Evolutionary conservation across 345 rosid genomes (phyloP).

Genomic region (Acer yangbiense): DNA sequence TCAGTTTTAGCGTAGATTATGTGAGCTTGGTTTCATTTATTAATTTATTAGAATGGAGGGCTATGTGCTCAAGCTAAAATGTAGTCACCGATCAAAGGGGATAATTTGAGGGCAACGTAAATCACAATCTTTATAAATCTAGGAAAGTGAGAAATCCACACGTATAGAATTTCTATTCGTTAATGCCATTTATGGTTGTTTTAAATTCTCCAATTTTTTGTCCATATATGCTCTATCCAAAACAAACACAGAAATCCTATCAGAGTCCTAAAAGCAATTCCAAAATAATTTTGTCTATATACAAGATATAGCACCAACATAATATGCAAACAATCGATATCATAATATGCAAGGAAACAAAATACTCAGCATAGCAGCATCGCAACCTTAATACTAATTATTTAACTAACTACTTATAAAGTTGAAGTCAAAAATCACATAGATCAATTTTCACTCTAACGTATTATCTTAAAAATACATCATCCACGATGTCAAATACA

Average conservation of each 20-base stretch:
- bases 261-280: not conserved
- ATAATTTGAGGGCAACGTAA: constrained; percentile 6
- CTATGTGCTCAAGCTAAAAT: constrained; percentile 10
- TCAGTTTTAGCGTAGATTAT: constrained; percentile 15
- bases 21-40: constrained; percentile 31
- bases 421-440: not conserved
- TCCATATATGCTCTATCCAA: not conserved
- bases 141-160: constrained; percentile 20
- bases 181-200: constrained; percentile 12
- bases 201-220: constrained; percentile 10
- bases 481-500: not conserved
- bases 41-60: constrained; percentile 18
- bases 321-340: not conserved
- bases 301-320: constrained; percentile 1
- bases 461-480: not conserved
- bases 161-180: constrained; percentile 29
- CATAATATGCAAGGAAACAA: constrained; percentile 2
- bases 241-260: not conserved
- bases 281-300: not conserved
- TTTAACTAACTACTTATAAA: not conserved
- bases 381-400: not conserved
- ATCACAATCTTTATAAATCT: constrained; percentile 16
- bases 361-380: not conserved
- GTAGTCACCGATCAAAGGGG: constrained; percentile 10
- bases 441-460: not conserved